These are phyloP conservation scores for Citeromyces siamensis DNA, from an alignment of 1,139 yeast species.

Conservation along the genomic window DNA sequence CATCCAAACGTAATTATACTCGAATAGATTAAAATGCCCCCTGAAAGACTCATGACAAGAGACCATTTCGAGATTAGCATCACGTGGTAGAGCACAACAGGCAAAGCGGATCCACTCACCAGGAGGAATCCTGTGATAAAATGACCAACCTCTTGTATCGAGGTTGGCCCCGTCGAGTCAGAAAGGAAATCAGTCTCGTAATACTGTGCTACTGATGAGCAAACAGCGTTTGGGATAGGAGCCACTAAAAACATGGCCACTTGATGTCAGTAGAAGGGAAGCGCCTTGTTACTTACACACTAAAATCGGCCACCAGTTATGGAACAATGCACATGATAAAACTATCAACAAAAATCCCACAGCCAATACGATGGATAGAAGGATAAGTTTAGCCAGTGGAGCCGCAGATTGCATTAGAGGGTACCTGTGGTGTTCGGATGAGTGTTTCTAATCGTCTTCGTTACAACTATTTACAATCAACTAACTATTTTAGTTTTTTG, in stretches of 20 bases:
- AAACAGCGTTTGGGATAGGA: conserved; percentile 53
- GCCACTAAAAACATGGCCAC: conserved; percentile 53
- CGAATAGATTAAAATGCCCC: conserved; percentile 61
- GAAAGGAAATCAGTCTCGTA: conserved; percentile 42
- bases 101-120: conserved; percentile 57
- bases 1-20: conserved; percentile 60
- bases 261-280: conserved; percentile 7
- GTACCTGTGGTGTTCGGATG: no score
- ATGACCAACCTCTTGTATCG: conserved; percentile 47
- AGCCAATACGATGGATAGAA: conserved; percentile 58
- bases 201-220: conserved; percentile 32
- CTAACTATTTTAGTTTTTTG: conserved; percentile 24
- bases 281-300: conserved; percentile 31
- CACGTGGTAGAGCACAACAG: conserved; percentile 52
- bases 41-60: conserved; percentile 50
- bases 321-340: conserved; percentile 60
- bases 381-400: conserved; percentile 64
- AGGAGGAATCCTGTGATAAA: conserved; percentile 55
- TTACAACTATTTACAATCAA: conserved; percentile 1
- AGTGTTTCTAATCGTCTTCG: background rate
- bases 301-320: conserved; percentile 61
- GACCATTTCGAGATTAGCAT: conserved; percentile 43
- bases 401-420: conserved; percentile 2
- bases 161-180: conserved; percentile 27
- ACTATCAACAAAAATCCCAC: conserved; percentile 64